These are phyloP conservation scores for Magnaporthiopsis rhizophila DNA, from an alignment of 2,329 filamentous ascomycete genomes.

Conservation along the genomic window DNA sequence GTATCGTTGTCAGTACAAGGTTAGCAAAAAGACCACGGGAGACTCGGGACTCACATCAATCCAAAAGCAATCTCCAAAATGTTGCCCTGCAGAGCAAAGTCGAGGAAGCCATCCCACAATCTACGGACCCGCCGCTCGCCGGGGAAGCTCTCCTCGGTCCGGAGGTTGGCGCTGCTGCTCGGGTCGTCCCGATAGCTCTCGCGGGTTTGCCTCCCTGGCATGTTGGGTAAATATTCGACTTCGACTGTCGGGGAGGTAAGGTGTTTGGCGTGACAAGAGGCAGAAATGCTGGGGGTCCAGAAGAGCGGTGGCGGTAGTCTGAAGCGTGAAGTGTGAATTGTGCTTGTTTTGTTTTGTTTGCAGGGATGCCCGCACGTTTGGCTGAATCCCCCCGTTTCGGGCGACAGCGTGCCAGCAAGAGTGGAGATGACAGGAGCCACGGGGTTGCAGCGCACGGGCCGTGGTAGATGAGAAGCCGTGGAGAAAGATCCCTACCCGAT, in stretches of 20 bases:
- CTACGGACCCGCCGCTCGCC: slow-evolving; percentile 39
- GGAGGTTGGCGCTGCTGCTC: slow-evolving; percentile 17
- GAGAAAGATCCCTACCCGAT: neutral
- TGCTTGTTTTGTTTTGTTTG: neutral
- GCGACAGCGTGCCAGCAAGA: neutral
- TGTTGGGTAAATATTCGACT: slow-evolving; percentile 8
- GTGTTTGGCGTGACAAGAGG: neutral
- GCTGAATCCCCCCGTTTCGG: neutral
- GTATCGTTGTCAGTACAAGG: neutral
- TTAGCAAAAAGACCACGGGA: too few species aligned
- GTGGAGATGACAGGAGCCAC: neutral
- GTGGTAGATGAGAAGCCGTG: too few species aligned
- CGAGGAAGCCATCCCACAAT: slow-evolving; percentile 56
- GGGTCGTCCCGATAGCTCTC: slow-evolving; percentile 17
- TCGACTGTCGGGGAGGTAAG: too few species aligned
- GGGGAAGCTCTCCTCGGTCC: slow-evolving; percentile 25
- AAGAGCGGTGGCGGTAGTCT: neutral
- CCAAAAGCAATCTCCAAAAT: slow-evolving; percentile 70
- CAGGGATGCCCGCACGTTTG: neutral
- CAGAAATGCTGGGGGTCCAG: neutral
- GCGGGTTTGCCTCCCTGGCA: slow-evolving; percentile 4
- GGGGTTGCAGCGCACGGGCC: neutral
- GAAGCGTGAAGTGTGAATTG: too few species aligned
- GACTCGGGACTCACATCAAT: slow-evolving; percentile 57
- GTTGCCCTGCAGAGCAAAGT: slow-evolving; percentile 68